Evolutionary conservation across 805 yeast genomes (phyloP).

Genomic region (Wickerhamomyces rabaulensis): DNA sequence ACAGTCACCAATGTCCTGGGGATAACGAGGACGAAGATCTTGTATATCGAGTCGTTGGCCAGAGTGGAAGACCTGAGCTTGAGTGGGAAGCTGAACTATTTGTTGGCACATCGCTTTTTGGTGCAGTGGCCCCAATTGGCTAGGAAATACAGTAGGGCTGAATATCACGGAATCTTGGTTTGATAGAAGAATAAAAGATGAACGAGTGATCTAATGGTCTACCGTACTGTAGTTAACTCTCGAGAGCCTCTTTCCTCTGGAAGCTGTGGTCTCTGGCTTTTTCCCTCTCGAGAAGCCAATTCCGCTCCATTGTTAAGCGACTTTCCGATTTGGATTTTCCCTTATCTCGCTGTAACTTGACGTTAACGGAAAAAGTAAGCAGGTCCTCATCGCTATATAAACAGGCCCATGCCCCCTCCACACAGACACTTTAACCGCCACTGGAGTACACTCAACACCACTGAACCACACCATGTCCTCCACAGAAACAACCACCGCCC

Average conservation of each 20-base stretch:
- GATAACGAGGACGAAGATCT: slow-evolving; percentile 44
- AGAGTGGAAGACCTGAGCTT: slow-evolving; percentile 71
- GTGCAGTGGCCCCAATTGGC: slow-evolving; percentile 85
- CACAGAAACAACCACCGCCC: slow-evolving; percentile 1
- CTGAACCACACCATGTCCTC: too few relatives aligned
- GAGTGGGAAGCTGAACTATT: slow-evolving; percentile 67
- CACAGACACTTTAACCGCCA: background rate
- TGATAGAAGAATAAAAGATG: slow-evolving; percentile 22
- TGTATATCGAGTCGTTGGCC: slow-evolving; percentile 86
- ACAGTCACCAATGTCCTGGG: slow-evolving; percentile 46
- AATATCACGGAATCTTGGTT: slow-evolving; percentile 74
- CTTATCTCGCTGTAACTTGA: background rate
- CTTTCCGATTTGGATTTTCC: background rate
- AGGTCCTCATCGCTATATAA: background rate
- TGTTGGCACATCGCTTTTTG: slow-evolving; percentile 68
- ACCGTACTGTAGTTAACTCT: background rate
- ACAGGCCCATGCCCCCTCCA: background rate
- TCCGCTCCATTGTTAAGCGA: background rate
- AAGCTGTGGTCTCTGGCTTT: background rate
- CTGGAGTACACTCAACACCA: background rate
- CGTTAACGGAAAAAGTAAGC: background rate
- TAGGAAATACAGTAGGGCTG: slow-evolving; percentile 49
- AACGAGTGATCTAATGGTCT: background rate
- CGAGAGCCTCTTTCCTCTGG: background rate
- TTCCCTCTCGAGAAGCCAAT: too few relatives aligned